phyloP scores from a whole-genome alignment of 805 yeast species.

The Kluyveromyces nonfermentans region DNA sequence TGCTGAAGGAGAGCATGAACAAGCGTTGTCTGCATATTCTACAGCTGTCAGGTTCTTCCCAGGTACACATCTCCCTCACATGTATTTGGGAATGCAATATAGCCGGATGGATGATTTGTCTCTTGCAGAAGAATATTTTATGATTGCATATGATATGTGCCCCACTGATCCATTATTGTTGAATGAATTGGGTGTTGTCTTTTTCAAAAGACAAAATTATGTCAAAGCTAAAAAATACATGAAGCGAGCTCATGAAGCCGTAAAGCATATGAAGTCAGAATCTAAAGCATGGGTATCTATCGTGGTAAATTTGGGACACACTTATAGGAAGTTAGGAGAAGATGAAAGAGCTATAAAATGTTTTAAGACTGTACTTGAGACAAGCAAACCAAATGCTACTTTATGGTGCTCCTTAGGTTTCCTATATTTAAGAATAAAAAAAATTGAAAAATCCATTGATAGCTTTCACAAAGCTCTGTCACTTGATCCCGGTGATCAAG shows the following conservation, averaged over 20 bases:
- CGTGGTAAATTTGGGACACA: conserved; percentile 82
- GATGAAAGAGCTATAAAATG: conserved; percentile 60
- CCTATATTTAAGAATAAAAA: conserved; percentile 61
- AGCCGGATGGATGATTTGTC: conserved; percentile 74
- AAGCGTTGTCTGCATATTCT: conserved; percentile 93
- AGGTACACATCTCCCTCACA: conserved; percentile 80
- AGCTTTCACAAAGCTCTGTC: conserved; percentile 75
- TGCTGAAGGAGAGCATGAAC: conserved; percentile 97
- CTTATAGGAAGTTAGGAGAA: conserved; percentile 57
- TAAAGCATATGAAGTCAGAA: conserved; percentile 62
- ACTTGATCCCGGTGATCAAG: conserved; percentile 68
- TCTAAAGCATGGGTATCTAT: conserved; percentile 79
- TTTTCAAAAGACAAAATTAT: conserved; percentile 65
- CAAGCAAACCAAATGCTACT: conserved; percentile 63
- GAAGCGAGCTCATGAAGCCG: conserved; percentile 59
- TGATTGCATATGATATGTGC: conserved; percentile 67
- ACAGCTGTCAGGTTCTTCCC: conserved; percentile 89
- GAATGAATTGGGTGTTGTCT: conserved; percentile 90
- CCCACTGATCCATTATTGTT: conserved; percentile 77
- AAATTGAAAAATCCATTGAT: conserved; percentile 58
- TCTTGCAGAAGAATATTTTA: conserved; percentile 78
- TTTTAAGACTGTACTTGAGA: conserved; percentile 65
- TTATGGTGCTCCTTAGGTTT: conserved; percentile 73
- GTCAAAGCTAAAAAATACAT: conserved; percentile 61
- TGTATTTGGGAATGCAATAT: conserved; percentile 95